Evolutionary conservation across 2,329 filamentous ascomycete species (phyloP), one percentile per base, ranked within the genome.

Genomic region (Ophiocordyceps unilateralis): DNA sequence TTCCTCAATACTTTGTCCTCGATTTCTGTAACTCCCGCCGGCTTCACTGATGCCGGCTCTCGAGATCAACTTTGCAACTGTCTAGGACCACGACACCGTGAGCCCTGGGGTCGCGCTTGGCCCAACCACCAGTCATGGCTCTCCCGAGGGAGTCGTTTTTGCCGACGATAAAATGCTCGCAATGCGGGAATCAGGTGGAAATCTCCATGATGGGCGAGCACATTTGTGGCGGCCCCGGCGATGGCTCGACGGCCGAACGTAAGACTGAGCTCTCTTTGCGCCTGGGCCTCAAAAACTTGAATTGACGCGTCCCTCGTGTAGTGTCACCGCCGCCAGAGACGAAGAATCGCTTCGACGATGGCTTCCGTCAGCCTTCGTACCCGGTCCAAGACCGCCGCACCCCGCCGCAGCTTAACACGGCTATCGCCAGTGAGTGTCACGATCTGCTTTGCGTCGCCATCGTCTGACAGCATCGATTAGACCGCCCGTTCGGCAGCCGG

Each of bases 131-230:
- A 55, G 61, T 48, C 48, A 73, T 74, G 69, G 62, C 66, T 39
- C 58, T 64, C 48, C 67, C 67, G 52, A 69, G 78, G 55, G 72
- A 77, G 58, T 81, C 76, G 58, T 76, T 88, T 49, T 68, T 91
- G 66, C 84, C 86, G 55, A 78, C 78, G 21, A 83, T 93, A 63
- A 93, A 89, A 69, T 93, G 86, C 63, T 93, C 86, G 43, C 78
- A 72, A 64, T 93, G 86, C 58, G 75, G 77, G 36, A 61, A 67
- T 36, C 76, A 88, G 53, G 83, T 94, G 46, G 81, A 88, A 56
- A 91, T 94, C 51, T 81, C 82, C 36, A 68, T 79, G 59, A 83
- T 94, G 80, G 85, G 84, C 47, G 85, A 93, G 48, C 87, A 94
- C 65, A 59, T 84, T 47, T 94, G 87, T 60, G 59, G 60, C 39